Conservation (phyloP, 345 rosid species). For the Barbarea vulgaris region DNA sequence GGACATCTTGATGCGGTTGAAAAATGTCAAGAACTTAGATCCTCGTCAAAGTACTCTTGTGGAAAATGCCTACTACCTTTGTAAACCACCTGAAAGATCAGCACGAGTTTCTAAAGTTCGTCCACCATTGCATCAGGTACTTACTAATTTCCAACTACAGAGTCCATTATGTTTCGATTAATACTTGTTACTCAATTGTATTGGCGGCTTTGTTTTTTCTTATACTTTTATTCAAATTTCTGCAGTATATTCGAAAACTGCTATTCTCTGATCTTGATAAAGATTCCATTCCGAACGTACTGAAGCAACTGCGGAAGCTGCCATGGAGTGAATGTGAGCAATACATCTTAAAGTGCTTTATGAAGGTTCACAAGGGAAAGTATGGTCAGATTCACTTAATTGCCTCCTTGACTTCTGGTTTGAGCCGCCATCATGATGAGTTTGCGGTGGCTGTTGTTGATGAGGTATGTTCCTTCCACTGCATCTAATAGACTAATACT, state of each 20-base stretch:
- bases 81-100: slow-evolving; percentile 99
- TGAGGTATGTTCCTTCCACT: slow-evolving; percentile 65
- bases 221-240: slow-evolving; percentile 1
- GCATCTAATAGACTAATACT: slow-evolving; percentile 8
- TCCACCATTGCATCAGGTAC: slow-evolving; percentile 93
- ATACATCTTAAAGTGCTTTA: slow-evolving; percentile 91
- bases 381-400: slow-evolving; percentile 96
- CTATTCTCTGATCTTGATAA: slow-evolving; percentile 96
- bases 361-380: slow-evolving; percentile 97
- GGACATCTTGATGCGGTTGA: slow-evolving; percentile 99
- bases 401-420: slow-evolving; percentile 97
- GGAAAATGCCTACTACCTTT: slow-evolving; percentile 97
- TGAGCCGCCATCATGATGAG: slow-evolving; percentile 98
- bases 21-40: slow-evolving; percentile 98
- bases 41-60: slow-evolving; percentile 98
- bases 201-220: slow-evolving; percentile 12
- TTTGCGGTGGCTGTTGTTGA: slow-evolving; percentile 98
- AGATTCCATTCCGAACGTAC: slow-evolving; percentile 83
- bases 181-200: neutral
- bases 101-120: slow-evolving; percentile 88
- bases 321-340: slow-evolving; percentile 96
- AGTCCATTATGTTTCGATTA: slow-evolving; percentile 8
- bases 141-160: neutral
- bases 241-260: slow-evolving; percentile 92
- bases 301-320: slow-evolving; percentile 95